Evolutionary conservation across 352 stramenopile species (phyloP).

Genomic region (Phytophthora palmivora): DNA sequence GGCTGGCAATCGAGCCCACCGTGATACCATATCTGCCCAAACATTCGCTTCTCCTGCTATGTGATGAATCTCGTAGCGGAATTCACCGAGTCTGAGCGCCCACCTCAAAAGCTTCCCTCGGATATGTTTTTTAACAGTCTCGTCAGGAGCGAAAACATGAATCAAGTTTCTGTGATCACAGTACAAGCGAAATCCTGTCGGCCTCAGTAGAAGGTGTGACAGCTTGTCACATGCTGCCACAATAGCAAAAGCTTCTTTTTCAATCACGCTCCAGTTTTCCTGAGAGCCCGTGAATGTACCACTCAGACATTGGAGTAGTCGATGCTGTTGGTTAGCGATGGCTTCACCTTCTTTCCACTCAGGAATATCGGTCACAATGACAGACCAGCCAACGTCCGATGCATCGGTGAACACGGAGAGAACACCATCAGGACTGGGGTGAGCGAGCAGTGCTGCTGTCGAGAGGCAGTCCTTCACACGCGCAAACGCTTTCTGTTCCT

Average conservation of each 20-base stretch:
- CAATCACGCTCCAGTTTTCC: constrained; percentile 21
- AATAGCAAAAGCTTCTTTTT: constrained; percentile 19
- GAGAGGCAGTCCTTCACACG: background rate
- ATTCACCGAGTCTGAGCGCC: too few relatives aligned
- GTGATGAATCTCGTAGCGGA: too few relatives aligned
- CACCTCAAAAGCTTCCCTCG: too few relatives aligned
- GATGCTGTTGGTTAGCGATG: constrained; percentile 2
- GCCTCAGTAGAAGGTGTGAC: constrained; percentile 14
- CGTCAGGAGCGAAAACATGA: background rate
- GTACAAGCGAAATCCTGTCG: constrained; percentile 4
- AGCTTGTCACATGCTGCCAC: constrained; percentile 24
- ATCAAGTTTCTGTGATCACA: constrained; percentile 9
- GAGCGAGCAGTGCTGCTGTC: background rate
- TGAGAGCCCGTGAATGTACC: background rate
- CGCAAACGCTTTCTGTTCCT: constrained; percentile 2
- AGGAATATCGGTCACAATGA: background rate
- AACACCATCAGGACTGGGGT: background rate
- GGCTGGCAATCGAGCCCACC: too few relatives aligned
- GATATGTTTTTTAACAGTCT: too few relatives aligned
- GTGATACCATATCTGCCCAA: too few relatives aligned
- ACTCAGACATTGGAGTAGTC: constrained; percentile 3
- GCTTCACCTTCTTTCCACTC: background rate
- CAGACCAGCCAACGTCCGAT: background rate
- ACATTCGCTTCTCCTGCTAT: too few relatives aligned
- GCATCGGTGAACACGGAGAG: constrained; percentile 2